phyloP scores from a whole-genome alignment of 208 protist genomes.

The Leishmania braziliensis region DNA sequence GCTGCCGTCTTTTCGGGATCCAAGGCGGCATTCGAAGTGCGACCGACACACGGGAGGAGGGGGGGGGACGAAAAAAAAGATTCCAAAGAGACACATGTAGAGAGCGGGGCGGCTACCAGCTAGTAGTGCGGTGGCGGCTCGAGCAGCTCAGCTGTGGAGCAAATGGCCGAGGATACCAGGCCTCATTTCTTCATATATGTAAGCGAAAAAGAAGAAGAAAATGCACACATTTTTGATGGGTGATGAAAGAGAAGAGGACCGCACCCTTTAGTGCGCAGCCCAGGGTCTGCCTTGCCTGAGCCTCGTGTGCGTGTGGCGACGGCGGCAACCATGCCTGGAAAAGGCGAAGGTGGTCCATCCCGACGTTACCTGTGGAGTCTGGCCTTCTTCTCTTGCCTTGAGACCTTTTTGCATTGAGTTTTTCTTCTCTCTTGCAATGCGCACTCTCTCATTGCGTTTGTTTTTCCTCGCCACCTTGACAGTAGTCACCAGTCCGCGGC shows the following conservation, averaged over 20 bases:
- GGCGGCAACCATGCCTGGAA: background rate
- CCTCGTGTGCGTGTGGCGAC: background rate
- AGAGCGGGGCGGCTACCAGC: background rate
- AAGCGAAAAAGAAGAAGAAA: background rate
- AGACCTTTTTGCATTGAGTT: background rate
- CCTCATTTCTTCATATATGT: background rate
- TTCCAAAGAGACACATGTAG: background rate
- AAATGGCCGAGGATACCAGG: too few relatives aligned
- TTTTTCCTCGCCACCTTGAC: background rate
- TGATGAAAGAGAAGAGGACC: background rate
- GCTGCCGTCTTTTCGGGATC: background rate
- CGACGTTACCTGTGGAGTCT: background rate
- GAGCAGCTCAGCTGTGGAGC: background rate
- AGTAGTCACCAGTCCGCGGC: background rate
- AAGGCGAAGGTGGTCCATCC: background rate
- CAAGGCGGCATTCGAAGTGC: background rate
- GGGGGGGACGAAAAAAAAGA: background rate
- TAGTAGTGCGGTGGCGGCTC: background rate
- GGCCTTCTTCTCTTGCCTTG: background rate
- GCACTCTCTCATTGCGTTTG: background rate
- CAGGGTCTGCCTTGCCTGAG: background rate
- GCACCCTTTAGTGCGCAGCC: background rate
- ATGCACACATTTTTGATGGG: background rate
- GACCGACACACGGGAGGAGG: background rate
- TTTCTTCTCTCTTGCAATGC: background rate